A percentile compares a stretch with the other conserved stretches of the same genome.
These are phyloP conservation scores for Candida dendrica DNA, from an alignment of 805 yeast species.

Conservation along the genomic window DNA sequence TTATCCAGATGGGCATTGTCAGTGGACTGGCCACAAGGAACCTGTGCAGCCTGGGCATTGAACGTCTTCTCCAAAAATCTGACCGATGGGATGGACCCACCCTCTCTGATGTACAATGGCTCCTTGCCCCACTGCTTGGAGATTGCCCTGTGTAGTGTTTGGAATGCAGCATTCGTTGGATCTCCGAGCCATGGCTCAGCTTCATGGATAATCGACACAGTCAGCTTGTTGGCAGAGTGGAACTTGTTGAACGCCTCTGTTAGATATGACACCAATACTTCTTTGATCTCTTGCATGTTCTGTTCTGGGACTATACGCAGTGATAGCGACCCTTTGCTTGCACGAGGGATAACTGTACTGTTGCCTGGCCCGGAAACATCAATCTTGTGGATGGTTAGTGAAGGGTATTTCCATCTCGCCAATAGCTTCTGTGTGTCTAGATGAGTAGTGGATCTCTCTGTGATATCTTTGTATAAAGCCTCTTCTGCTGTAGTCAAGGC, in stretches of 20 bases:
- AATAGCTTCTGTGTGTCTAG: constrained; percentile 46
- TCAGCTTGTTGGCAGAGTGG: constrained; percentile 54
- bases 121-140: constrained; percentile 67
- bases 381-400: constrained; percentile 78
- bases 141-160: constrained; percentile 56
- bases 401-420: constrained; percentile 85
- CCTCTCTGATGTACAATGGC: constrained; percentile 87
- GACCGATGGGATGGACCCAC: constrained; percentile 93
- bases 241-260: constrained; percentile 39
- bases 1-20: constrained; percentile 92
- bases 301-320: constrained; percentile 89
- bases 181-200: constrained; percentile 98
- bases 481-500: constrained; percentile 53
- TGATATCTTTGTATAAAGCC: constrained; percentile 53
- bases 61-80: constrained; percentile 77
- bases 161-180: constrained; percentile 66
- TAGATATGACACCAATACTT: constrained; percentile 40
- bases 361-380: constrained; percentile 87
- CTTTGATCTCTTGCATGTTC: constrained; percentile 51
- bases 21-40: constrained; percentile 93
- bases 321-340: constrained; percentile 70
- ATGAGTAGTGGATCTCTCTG: constrained; percentile 28
- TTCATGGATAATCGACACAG: constrained; percentile 61
- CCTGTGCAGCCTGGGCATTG: constrained; percentile 85
- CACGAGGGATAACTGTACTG: constrained; percentile 81